Evolutionary conservation across 768 basidiomycete genomes (phyloP), one percentile per base, ranked within the genome.

Genomic region (Pisolithus sp.): DNA sequence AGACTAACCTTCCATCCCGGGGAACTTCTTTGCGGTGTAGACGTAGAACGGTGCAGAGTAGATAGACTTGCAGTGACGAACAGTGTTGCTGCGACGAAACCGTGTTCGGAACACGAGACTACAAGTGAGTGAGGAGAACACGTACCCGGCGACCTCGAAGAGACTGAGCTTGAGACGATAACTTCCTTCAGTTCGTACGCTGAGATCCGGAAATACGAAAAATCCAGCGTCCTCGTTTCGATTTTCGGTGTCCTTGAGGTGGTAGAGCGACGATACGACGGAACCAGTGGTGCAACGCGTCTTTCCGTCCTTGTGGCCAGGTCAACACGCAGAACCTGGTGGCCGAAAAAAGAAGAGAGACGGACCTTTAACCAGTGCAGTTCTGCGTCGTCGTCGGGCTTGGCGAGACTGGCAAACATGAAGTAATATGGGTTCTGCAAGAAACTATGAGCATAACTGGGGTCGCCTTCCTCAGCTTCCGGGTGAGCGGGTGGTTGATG

Each of bases 121-220:
- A 56, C 46, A 50, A 26, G 54, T 31, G 31, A 36, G 39, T 41
- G 47, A 30, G 38, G 44, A 21, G 43, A 31, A 26, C 15, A 82
- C 88, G 67, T 61, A 93, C 91, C 86, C 87, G 39, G 93, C 87
- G 49, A 96, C 90, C 70, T 97, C 94, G 65, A 88, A 98, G 47
- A 98, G 71, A 48, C 77, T 80, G 55, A 85, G 73, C 66, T 85
- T 86, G 39, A 77, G 67, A 44, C 68, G 76, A 62, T 94, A 98
- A 57, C 85, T 86, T 7, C 94, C 94, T 67, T 97, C 94, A 3
- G 90, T 92, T 53, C 92, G 75, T 5, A 97, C 91, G 54, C 86
- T 88, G 23, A 98, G 77, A 67, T 96, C 94, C 0, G 94, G 94
- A 60, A 98, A 98, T 30, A 96, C 93, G 62, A 98, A 98, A 73